Base-by-base conservation (phyloP, 331 rosid species). In the Spiraea crenata region DNA sequence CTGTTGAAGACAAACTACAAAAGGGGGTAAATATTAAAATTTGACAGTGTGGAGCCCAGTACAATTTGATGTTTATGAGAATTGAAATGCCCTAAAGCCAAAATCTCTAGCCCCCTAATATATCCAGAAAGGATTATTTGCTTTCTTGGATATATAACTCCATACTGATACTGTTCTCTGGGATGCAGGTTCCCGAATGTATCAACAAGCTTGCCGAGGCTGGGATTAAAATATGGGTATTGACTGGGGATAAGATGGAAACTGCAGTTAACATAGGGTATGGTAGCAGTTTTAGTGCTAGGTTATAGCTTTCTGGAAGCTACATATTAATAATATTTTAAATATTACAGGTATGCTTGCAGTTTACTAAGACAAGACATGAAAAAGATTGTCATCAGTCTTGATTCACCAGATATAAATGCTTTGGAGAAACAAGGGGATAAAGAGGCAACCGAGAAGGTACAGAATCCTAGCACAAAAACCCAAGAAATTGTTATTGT, bases 191-290 rank as follows among this genome's bases (percentile, higher is more conserved):
- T 74, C 92, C 96, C 39, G 95, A 87, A 69, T 89, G 96, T 75
- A 87, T 92, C 38, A 77, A 65, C 52, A 92, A 81, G 77, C 96
- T 92, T 54, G 83, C 84, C 57, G 76, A 20, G 50, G 92, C 98
- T 45, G 89, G 93, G 69, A 89, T 92, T 72, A 92, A 92, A 77
- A 67, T 92, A 82, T 92, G 98, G 98, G 96, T 92, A 48, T 75
- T 92, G 79, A 92, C 98, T 5, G 98, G 98, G 63, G 98, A 92
- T 83, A 92, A 89, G 71, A 89, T 89, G 98, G 98, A 92, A 80
- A 92, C 96, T 72, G 96, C 98, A 9, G 77, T 89, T 64, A 92
- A 92, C 65, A 84, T 89, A 67, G 98, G 98, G 98, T 89, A 84
- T 37, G 69, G n/a, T 3, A 69, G 39, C 59, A 75, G 37, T 46